A percentile compares a stretch with the other conserved stretches of the same genome.
Evolutionary conservation across 768 basidiomycete species (phyloP).

Genomic region (Tricholoma sp.): DNA sequence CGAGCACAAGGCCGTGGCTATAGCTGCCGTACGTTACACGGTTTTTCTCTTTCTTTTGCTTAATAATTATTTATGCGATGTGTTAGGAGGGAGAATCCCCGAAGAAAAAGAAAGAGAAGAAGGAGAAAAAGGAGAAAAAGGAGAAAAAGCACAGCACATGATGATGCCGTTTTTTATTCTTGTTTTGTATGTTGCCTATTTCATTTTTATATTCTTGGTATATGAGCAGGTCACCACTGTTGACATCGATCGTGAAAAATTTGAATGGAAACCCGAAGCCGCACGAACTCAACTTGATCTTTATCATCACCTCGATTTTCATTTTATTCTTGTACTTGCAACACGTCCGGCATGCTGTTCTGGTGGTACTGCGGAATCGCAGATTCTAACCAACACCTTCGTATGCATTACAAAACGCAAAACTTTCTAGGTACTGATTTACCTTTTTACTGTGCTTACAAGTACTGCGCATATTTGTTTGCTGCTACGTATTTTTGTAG

Average conservation of each 20-base stretch:
- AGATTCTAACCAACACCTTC: too few relatives aligned
- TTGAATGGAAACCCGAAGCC: background rate
- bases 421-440: too few relatives aligned
- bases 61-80: slow-evolving; percentile 1
- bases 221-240: background rate
- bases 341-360: too few relatives aligned
- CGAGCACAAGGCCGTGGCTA: slow-evolving; percentile 33
- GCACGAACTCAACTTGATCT: too few relatives aligned
- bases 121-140: slow-evolving; percentile 39
- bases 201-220: background rate
- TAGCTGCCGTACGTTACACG: slow-evolving; percentile 19
- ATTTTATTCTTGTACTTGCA: too few relatives aligned
- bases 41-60: background rate
- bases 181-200: slow-evolving; percentile 7
- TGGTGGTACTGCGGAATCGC: too few relatives aligned
- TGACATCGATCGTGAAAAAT: background rate
- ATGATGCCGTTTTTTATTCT: slow-evolving; percentile 12
- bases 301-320: too few relatives aligned
- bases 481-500: too few relatives aligned
- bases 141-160: slow-evolving; percentile 28
- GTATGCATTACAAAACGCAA: too few relatives aligned
- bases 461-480: too few relatives aligned
- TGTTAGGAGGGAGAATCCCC: slow-evolving; percentile 14
- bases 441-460: too few relatives aligned
- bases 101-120: slow-evolving; percentile 55